Percentiles rank a stretch among this genome's conserved stretches.
phyloP scores from a whole-genome alignment of 768 basidiomycete genomes.

The Hebeloma cylindrosporum region DNA sequence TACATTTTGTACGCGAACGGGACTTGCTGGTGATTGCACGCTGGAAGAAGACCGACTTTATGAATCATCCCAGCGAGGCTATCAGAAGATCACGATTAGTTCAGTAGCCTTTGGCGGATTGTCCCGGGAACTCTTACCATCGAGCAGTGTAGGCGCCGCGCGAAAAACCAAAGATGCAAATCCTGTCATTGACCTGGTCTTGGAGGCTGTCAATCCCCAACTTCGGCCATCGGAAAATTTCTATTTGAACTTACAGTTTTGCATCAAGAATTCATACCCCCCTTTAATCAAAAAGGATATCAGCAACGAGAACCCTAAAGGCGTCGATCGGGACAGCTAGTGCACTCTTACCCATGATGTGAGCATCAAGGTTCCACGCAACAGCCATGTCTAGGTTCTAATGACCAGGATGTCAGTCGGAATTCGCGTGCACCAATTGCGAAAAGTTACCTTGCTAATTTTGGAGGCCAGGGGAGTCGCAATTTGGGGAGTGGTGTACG shows the following conservation, averaged over 20 bases:
- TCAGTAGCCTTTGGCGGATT: not conserved
- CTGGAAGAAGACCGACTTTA: slow-evolving; percentile 33
- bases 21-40: slow-evolving; percentile 32
- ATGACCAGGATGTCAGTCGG: not conserved
- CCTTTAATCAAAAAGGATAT: slow-evolving; percentile 27
- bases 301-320: not conserved
- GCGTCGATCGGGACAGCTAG: not conserved
- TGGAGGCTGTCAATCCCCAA: not conserved
- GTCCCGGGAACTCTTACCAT: slow-evolving; percentile 17
- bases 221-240: not conserved
- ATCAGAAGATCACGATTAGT: not conserved
- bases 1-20: slow-evolving; percentile 37
- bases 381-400: slow-evolving; percentile 43
- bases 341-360: slow-evolving; percentile 46
- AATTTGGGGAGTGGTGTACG: slow-evolving; percentile 43
- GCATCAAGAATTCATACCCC: slow-evolving; percentile 60
- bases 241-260: slow-evolving; percentile 42
- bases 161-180: slow-evolving; percentile 64
- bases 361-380: slow-evolving; percentile 50
- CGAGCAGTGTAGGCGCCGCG: slow-evolving; percentile 57
- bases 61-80: slow-evolving; percentile 37
- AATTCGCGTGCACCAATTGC: not conserved
- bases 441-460: slow-evolving; percentile 35
- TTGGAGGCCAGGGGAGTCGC: slow-evolving; percentile 43
- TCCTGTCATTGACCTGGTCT: slow-evolving; percentile 50